Evolutionary conservation across 2,329 filamentous ascomycete species (phyloP), one percentile per base, ranked within the genome.

Genomic region (Diaporthe caulivora): DNA sequence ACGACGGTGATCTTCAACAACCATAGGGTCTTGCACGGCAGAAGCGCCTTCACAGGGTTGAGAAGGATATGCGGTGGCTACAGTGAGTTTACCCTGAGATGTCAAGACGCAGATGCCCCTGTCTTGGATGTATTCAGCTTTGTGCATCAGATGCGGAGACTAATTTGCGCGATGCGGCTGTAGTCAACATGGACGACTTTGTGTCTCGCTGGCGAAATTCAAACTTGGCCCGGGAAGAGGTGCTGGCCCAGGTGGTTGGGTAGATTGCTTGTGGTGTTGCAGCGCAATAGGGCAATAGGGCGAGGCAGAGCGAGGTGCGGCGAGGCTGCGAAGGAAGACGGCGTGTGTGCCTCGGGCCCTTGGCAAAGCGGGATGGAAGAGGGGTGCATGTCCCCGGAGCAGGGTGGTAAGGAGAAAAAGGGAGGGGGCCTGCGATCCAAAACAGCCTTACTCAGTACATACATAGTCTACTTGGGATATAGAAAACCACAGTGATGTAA

Each of bases 31-130:
- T 84, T 98, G 77, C 97, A 99, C 82, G 97, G 96, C 1, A 88
- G 97, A 78, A 92, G 92, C 68, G 90, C 90, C 0, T 99, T 98
- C 79, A 93, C 92, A 8, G 97, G 97, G 1, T 91, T 93, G 80
- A 88, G 97, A 77, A 91, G 95, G 77, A 94, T 99, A 80, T 98
- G 95, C 82, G 97, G 97, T 74, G 96, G 90, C 13, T 98, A 98
- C 79, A 92, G 94, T 95, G 85, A 87, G 93, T 90, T 26, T 75
- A 67, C 74, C 68, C 11, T 2, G 60, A 10, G 8, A 11, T 40
- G 2, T 29, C 18, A 47, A 18, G 55, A 49, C 31, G 34, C 9
- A 15, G 10, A 21, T 44, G 21, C 17, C 9, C 26, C 11, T 29
- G 15, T 31, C n/a, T 34, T 9, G 53, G 62, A 60, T 47, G 17